Conservation (phyloP, 2,329 filamentous ascomycete species). For the Lachnellula subtilissima region DNA sequence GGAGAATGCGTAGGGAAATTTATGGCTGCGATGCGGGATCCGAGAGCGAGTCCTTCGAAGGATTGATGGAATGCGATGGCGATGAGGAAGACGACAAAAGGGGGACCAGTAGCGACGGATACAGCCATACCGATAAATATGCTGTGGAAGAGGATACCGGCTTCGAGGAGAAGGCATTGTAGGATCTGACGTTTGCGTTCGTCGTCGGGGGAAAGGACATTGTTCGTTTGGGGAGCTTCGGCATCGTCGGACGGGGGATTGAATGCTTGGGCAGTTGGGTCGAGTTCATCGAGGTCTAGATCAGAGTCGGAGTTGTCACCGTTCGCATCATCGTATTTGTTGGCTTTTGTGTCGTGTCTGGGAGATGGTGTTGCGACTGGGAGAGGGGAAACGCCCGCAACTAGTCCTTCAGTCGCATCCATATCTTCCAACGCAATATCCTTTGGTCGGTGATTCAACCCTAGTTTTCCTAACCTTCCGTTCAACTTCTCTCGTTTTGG, state of each 20-base stretch:
- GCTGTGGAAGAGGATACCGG: constrained; percentile 79
- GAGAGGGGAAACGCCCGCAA: constrained; percentile 54
- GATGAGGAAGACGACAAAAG: constrained; percentile 73
- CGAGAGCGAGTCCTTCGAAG: constrained; percentile 82
- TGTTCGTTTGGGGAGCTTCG: constrained; percentile 31
- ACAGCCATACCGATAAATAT: constrained; percentile 86
- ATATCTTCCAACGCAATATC: constrained; percentile 49
- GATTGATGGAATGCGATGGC: constrained; percentile 83
- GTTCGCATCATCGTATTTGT: constrained; percentile 30
- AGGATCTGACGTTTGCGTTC: constrained; percentile 63
- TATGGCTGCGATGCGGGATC: constrained; percentile 77
- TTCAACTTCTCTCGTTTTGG: constrained; percentile 23
- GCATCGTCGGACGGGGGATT: constrained; percentile 16
- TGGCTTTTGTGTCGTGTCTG: constrained; percentile 13
- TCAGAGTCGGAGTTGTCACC: constrained; percentile 47
- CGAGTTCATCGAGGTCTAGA: constrained; percentile 57
- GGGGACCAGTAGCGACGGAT: constrained; percentile 72
- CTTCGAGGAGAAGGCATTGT: constrained; percentile 75
- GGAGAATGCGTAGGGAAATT: constrained; percentile 69
- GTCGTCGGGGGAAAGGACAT: constrained; percentile 37
- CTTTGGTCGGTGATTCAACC: constrained; percentile 38
- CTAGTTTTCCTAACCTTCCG: constrained; percentile 25
- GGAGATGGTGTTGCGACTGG: constrained; percentile 47
- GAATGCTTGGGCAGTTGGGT: constrained; percentile 36
- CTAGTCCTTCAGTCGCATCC: constrained; percentile 50